Percentiles rank a stretch among this genome's conserved stretches.
phyloP scores from a whole-genome alignment of 176 grass and related monocot species.

The Dendrocalamus sinicus region DNA sequence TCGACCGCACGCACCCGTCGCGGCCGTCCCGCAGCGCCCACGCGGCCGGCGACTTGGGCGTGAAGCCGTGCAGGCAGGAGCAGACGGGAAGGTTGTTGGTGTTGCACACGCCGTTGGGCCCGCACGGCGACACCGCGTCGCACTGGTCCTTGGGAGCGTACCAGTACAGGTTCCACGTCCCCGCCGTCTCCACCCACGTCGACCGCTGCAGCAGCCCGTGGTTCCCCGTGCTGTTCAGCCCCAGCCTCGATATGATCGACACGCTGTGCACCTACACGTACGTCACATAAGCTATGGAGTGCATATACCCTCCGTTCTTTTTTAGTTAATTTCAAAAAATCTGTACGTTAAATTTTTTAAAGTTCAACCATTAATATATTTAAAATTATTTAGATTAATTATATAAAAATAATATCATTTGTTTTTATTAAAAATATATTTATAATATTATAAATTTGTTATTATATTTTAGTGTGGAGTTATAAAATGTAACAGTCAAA shows the following conservation, averaged over 20 bases:
- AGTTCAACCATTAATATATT: no score
- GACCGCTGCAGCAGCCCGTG: slow-evolving; percentile 56
- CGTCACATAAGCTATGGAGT: neutral
- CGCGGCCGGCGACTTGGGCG: slow-evolving; percentile 30
- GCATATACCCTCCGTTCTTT: no score
- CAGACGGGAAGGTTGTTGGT: slow-evolving; percentile 46
- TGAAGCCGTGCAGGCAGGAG: slow-evolving; percentile 58
- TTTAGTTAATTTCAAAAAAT: no score
- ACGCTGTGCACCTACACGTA: slow-evolving; percentile 36
- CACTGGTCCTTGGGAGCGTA: slow-evolving; percentile 65
- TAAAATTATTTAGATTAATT: no score
- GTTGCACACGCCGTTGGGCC: slow-evolving; percentile 60
- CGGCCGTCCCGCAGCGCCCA: slow-evolving; percentile 56
- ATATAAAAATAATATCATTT: no score
- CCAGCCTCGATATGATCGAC: slow-evolving; percentile 53
- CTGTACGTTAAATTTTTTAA: no score
- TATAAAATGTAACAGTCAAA: no score
- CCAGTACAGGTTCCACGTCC: slow-evolving; percentile 60
- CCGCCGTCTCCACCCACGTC: slow-evolving; percentile 52
- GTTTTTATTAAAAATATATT: no score
- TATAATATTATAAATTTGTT: no score
- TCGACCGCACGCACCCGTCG: slow-evolving; percentile 53
- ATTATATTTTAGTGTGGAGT: no score
- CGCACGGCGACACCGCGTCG: slow-evolving; percentile 60
- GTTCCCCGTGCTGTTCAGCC: slow-evolving; percentile 41